A percentile compares a stretch with the other conserved stretches of the same genome.
Conservation (phyloP, 495 filamentous ascomycete genomes). For the Cladorrhinum samala region DNA sequence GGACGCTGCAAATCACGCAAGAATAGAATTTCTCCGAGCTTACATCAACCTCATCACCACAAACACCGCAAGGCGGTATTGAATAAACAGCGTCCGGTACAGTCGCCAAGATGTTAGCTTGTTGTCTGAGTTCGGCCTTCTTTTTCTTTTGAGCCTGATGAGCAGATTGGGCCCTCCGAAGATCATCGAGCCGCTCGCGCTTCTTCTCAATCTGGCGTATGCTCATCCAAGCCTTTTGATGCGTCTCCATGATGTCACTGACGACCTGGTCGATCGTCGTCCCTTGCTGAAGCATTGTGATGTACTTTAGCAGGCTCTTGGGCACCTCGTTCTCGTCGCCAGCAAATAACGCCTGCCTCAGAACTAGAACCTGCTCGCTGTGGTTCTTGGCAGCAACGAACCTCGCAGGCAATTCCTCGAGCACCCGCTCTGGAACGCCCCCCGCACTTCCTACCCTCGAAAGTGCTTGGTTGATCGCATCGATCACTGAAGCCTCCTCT, state of each 20-base stretch:
- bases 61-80: slow-evolving; percentile 34
- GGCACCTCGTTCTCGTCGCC: slow-evolving; percentile 15
- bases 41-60: slow-evolving; percentile 22
- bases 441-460: neutral
- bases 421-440: neutral
- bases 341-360: slow-evolving; percentile 33
- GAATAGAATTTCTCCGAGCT: slow-evolving; percentile 25
- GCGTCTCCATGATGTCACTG: slow-evolving; percentile 31
- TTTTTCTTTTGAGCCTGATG: slow-evolving; percentile 35
- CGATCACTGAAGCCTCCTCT: slow-evolving; percentile 8
- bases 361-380: slow-evolving; percentile 18
- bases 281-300: slow-evolving; percentile 33
- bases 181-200: slow-evolving; percentile 34
- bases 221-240: slow-evolving; percentile 26
- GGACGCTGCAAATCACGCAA: slow-evolving; percentile 38
- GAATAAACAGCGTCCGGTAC: slow-evolving; percentile 25
- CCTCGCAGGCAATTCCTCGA: slow-evolving; percentile 15
- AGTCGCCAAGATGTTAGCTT: slow-evolving; percentile 14
- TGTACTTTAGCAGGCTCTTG: slow-evolving; percentile 29
- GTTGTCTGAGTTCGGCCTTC: slow-evolving; percentile 25
- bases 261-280: slow-evolving; percentile 32
- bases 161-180: slow-evolving; percentile 37
- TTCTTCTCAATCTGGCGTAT: slow-evolving; percentile 31
- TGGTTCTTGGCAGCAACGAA: slow-evolving; percentile 17
- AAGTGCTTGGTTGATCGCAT: slow-evolving; percentile 7